Percentiles rank a stretch among this genome's conserved stretches.
phyloP scores from a whole-genome alignment of 2,329 filamentous ascomycete genomes.

The Arthrobotrys entomopaga region DNA sequence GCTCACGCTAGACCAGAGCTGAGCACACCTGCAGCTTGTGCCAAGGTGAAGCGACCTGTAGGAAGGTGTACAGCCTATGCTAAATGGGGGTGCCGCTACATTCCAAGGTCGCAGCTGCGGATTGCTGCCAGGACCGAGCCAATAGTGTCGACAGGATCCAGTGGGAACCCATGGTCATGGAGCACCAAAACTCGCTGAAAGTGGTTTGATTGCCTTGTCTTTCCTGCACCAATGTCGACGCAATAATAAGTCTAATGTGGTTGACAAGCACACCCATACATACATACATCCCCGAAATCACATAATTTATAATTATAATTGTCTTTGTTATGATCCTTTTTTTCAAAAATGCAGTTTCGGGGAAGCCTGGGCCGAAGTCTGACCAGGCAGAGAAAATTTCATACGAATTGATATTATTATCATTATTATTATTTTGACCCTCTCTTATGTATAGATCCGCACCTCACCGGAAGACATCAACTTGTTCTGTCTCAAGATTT shows the following conservation, averaged over 20 bases:
- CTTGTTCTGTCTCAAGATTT: slow-evolving; percentile 40
- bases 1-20: slow-evolving; percentile 30
- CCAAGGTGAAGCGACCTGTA: slow-evolving; percentile 25
- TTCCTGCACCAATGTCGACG: neutral
- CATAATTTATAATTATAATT: slow-evolving; percentile 34
- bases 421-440: slow-evolving; percentile 11
- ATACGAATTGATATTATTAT: slow-evolving; percentile 15
- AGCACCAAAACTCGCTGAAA: slow-evolving; percentile 27
- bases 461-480: slow-evolving; percentile 2
- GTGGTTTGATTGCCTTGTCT: slow-evolving; percentile 8
- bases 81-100: slow-evolving; percentile 32
- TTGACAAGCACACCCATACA: neutral
- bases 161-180: slow-evolving; percentile 51
- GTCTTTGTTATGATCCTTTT: slow-evolving; percentile 25
- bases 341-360: slow-evolving; percentile 25
- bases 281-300: neutral
- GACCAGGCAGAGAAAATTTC: slow-evolving; percentile 9
- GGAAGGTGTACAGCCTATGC: slow-evolving; percentile 25
- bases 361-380: slow-evolving; percentile 22
- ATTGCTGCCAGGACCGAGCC: slow-evolving; percentile 30
- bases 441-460: slow-evolving; percentile 38
- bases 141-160: slow-evolving; percentile 32
- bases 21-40: slow-evolving; percentile 25
- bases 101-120: slow-evolving; percentile 12
- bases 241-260: slow-evolving; percentile 28